phyloP scores from a whole-genome alignment of 2,329 filamentous ascomycete genomes.

The Lecanicillium sp. region DNA sequence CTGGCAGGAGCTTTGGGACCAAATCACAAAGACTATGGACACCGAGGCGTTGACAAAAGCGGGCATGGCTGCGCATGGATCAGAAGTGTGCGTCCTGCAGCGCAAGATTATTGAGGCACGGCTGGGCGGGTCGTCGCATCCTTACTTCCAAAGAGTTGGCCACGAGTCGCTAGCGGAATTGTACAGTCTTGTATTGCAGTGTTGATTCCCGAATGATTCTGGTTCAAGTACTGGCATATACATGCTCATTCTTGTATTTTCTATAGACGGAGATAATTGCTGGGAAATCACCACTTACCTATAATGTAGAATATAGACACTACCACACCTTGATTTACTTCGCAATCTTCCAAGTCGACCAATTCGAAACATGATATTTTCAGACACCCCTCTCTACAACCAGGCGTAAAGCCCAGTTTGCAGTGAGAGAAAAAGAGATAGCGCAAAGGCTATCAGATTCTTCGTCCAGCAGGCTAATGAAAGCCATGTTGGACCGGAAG shows the following conservation, averaged over 20 bases:
- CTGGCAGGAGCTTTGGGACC: slow-evolving; percentile 15
- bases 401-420: slow-evolving; percentile 34
- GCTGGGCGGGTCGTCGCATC: slow-evolving; percentile 3
- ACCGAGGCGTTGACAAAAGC: neutral
- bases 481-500: too few species aligned
- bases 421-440: slow-evolving; percentile 42
- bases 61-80: slow-evolving; percentile 4
- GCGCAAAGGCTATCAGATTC: slow-evolving; percentile 15
- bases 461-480: slow-evolving; percentile 1
- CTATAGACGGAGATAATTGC: too few species aligned
- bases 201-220: too few species aligned
- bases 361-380: too few species aligned
- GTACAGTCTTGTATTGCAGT: slow-evolving; percentile 3
- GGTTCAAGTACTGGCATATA: too few species aligned
- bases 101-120: slow-evolving; percentile 1
- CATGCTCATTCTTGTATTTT: too few species aligned
- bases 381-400: slow-evolving; percentile 37
- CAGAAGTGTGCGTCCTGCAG: slow-evolving; percentile 2
- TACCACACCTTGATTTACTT: too few species aligned
- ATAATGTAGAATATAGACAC: too few species aligned
- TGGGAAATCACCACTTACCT: neutral
- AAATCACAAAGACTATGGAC: neutral
- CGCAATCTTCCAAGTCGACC: too few species aligned
- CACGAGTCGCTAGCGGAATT: slow-evolving; percentile 6
- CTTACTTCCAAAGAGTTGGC: slow-evolving; percentile 6